A percentile compares a stretch with the other conserved stretches of the same genome.
Conservation (phyloP, 2,329 filamentous ascomycete genomes). For the Ceratocystis alfenasii region DNA sequence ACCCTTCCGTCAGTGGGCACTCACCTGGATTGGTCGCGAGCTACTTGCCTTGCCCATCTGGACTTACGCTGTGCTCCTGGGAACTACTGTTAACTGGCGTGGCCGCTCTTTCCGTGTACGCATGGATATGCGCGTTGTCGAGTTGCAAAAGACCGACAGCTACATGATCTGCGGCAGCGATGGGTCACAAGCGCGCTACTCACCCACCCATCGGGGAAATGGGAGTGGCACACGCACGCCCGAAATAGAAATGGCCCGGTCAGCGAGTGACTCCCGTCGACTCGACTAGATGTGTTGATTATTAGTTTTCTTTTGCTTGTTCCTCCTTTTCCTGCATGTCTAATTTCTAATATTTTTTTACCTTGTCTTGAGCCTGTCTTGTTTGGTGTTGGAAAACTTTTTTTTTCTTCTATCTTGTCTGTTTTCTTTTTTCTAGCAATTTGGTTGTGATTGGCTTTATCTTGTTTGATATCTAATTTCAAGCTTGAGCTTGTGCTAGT, state of each 20-base stretch:
- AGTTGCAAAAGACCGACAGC: constrained; percentile 27
- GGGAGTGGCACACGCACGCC: constrained; percentile 21
- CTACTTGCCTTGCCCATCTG: constrained; percentile 75
- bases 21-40: constrained; percentile 78
- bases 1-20: constrained; percentile 57
- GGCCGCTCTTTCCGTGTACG: constrained; percentile 71
- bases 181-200: not conserved
- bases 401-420: not conserved
- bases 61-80: constrained; percentile 80
- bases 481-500: too few relatives aligned
- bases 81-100: constrained; percentile 76
- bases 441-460: too few relatives aligned
- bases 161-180: not conserved
- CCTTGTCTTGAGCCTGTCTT: not conserved
- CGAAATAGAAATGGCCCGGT: constrained; percentile 21
- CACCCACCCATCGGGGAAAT: constrained; percentile 1
- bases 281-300: constrained; percentile 17
- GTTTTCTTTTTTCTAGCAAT: not conserved
- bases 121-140: constrained; percentile 67
- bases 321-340: not conserved
- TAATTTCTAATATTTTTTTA: not conserved
- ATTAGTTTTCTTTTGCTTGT: not conserved
- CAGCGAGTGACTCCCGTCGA: constrained; percentile 16
- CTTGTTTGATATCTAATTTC: too few relatives aligned
- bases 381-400: not conserved